Percentiles rank a stretch among this genome's conserved stretches.
phyloP scores from a whole-genome alignment of 441 rosid species.

The Pelargonium myrrhifolium region DNA sequence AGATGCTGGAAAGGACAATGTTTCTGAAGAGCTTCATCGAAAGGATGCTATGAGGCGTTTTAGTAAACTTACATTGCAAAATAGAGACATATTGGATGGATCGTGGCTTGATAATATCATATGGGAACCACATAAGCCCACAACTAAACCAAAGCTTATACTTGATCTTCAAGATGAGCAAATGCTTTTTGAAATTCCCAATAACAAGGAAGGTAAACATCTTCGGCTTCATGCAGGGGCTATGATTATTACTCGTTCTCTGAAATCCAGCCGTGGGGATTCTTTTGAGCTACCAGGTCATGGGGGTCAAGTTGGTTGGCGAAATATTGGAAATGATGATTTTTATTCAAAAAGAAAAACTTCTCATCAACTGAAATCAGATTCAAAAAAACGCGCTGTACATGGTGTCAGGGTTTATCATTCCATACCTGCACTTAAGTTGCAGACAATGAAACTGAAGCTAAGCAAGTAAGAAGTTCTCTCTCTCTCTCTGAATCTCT shows the following conservation, averaged over 20 bases:
- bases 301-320: slow-evolving; percentile 60
- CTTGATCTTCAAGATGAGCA: slow-evolving; percentile 93
- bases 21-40: slow-evolving; percentile 31
- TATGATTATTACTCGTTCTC: slow-evolving; percentile 64
- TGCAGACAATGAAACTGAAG: slow-evolving; percentile 87
- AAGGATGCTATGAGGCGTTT: slow-evolving; percentile 41
- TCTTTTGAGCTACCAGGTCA: slow-evolving; percentile 39
- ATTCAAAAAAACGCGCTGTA: slow-evolving; percentile 62
- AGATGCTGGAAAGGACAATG: slow-evolving; percentile 31
- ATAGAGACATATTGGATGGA: slow-evolving; percentile 58
- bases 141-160: slow-evolving; percentile 66
- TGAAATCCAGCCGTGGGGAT: slow-evolving; percentile 38
- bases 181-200: slow-evolving; percentile 87
- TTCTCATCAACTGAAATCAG: slow-evolving; percentile 80
- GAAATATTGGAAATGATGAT: slow-evolving; percentile 89
- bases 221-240: slow-evolving; percentile 93
- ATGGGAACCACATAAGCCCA: slow-evolving; percentile 59
- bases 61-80: slow-evolving; percentile 46
- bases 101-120: slow-evolving; percentile 78
- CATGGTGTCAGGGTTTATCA: slow-evolving; percentile 82
- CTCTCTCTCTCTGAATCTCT: not conserved
- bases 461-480: slow-evolving; percentile 81
- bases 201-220: slow-evolving; percentile 54
- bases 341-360: slow-evolving; percentile 82
- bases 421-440: slow-evolving; percentile 92